Evolutionary conservation across 2,329 filamentous ascomycete genomes (phyloP), one percentile per base, ranked within the genome.

Genomic region (Fusarium anthophilum): DNA sequence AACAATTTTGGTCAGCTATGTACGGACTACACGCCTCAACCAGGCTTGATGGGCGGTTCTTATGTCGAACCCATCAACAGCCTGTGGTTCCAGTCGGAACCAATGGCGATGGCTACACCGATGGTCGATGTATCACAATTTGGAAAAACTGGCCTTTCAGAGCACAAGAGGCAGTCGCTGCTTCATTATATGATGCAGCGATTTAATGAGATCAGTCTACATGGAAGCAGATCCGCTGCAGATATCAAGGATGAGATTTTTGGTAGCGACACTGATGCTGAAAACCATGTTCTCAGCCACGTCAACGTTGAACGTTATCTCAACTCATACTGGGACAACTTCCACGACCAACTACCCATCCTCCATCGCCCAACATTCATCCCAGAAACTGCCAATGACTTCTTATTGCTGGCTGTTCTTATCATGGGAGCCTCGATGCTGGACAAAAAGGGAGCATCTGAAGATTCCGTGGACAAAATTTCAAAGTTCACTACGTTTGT

Each of bases 361-460:
- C 73, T 79, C 8, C 77, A 79, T 38, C 73, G 67, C 28, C 77
- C 77, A 37, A 79, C 77, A 1, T 79, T 79, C 38, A 70, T 79
- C 11, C 77, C 77, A 2, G 77, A 79, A 56, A 78, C 76, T 8
- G 77, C 77, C 17, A 78, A 79, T 30, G 77, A 79, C 35, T 79
- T 79, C 47, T 61, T 79, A 14, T 47, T 79, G 15, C 56, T 79
- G 13, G 77, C 77, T 37, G 77, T 79, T 9, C 54, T 79, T 13
- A 79, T 79, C 18, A 79, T 79, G 76, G 77, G 77, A 28, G 77
- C 77, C 13, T 79, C 77, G 4, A 79, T 79, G 77, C 69, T 79
- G 1, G 74, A 79, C 22, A 78, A 76, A 50, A 78, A 76, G 30
- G 71, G 59, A 4, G 37, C 57, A 6, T 58, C 66, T 6, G 56